A percentile compares a stretch with the other conserved stretches of the same genome.
Conservation (phyloP, 1,284 basidiomycete species). For the Rhodotorula sp. region DNA sequence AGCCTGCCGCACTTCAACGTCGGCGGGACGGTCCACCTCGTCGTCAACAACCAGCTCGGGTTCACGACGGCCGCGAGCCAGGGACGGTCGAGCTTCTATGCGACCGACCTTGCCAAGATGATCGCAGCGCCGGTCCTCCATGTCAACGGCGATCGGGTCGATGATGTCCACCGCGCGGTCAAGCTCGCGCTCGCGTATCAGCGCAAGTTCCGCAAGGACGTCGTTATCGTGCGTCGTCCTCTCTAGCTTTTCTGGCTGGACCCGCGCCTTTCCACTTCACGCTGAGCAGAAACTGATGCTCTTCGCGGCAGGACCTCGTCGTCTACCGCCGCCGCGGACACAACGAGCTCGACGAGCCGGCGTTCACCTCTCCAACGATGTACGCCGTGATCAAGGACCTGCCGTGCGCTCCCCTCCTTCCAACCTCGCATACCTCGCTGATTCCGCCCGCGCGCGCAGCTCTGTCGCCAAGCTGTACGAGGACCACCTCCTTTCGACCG, state of each 20-base stretch:
- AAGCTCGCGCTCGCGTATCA: slow-evolving; percentile 79
- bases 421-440: not conserved
- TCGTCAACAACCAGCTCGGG: slow-evolving; percentile 65
- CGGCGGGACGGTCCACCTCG: slow-evolving; percentile 82
- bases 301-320: slow-evolving; percentile 62
- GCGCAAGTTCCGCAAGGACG: slow-evolving; percentile 49
- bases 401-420: slow-evolving; percentile 9
- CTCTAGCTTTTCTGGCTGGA: too few relatives aligned
- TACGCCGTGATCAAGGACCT: slow-evolving; percentile 35
- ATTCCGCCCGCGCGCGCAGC: slow-evolving; percentile 54
- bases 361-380: slow-evolving; percentile 71
- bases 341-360: slow-evolving; percentile 87
- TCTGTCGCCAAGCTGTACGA: slow-evolving; percentile 82
- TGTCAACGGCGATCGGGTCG: slow-evolving; percentile 72
- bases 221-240: slow-evolving; percentile 52
- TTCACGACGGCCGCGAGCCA: slow-evolving; percentile 69
- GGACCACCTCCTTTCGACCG: slow-evolving; percentile 67
- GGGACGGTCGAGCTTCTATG: slow-evolving; percentile 80
- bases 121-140: slow-evolving; percentile 73
- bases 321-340: slow-evolving; percentile 79
- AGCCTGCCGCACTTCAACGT: slow-evolving; percentile 82
- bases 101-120: slow-evolving; percentile 77
- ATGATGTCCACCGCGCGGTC: slow-evolving; percentile 75
- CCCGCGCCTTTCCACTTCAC: not conserved
- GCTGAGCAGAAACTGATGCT: too few relatives aligned